Evolutionary conservation across 2,329 filamentous ascomycete species (phyloP), one percentile per base, ranked within the genome.

Genomic region (Balansia obtecta): DNA sequence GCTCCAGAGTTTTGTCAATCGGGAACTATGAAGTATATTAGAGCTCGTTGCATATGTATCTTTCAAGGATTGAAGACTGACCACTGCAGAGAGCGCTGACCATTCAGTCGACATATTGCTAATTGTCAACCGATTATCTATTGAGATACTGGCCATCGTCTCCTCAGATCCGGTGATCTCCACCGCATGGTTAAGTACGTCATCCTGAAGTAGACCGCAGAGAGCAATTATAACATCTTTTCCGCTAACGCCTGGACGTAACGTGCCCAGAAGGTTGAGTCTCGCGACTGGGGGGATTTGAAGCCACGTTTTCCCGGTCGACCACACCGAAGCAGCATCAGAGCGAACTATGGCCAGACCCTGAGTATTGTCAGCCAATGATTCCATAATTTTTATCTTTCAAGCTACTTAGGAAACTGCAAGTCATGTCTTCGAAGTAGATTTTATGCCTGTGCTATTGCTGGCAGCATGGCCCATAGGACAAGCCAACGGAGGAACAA

Each of bases 211-310:
- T 0, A 95, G 69, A 1, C 86, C 87, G 58, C 88, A 94, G 1
- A 97, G 75, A 0, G 88, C 87, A 27, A 96, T 79, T 56, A 97
- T 97, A 12, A 95, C 86, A 65, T 97, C 93, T 67, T 98, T 97
- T 15, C 45, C 45, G 18, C n/a, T 15, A 18, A 94, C 88, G 34
- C 89, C 89, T 2, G 71, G 69, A 0, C 87, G 88, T 15, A 94
- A 69, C 1, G 78, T 68, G 10, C 88, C 88, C 0, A 76, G 85
- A 13, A 95, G 73, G 0, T 77, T 88, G 32, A 95, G 80, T 66
- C 84, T 83, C 0, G 84, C 86, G 22, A 94, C 79, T 0, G 87
- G 86, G 0, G 89, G 89, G 42, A 89, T 77, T 71, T 93, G 86
- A 80, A 82, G 93, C 88, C 88, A 50, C 16, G 83, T 94, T 57